Evolutionary conservation across 1,139 yeast genomes (phyloP).

Genomic region (Hansenula lynferdii): DNA sequence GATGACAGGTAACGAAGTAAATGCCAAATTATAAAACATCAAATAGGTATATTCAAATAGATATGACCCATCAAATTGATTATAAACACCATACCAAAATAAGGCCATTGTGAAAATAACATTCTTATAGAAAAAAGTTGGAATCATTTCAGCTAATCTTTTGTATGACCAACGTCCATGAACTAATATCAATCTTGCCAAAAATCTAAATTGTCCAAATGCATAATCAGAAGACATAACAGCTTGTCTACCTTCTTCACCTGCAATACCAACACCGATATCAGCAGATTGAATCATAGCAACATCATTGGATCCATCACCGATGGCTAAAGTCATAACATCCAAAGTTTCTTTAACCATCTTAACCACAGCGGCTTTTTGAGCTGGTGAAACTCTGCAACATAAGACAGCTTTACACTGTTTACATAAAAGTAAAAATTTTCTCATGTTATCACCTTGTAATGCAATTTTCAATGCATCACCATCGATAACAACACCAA

Average conservation of each 20-base stretch:
- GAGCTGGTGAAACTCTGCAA: slow-evolving; percentile 97
- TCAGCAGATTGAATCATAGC: slow-evolving; percentile 99
- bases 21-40: slow-evolving; percentile 91
- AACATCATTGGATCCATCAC: slow-evolving; percentile 98
- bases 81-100: slow-evolving; percentile 89
- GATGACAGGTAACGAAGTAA: slow-evolving; percentile 90
- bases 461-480: slow-evolving; percentile 79
- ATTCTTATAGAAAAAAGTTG: slow-evolving; percentile 88
- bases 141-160: slow-evolving; percentile 90
- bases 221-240: slow-evolving; percentile 98
- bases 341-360: slow-evolving; percentile 77
- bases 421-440: slow-evolving; percentile 81
- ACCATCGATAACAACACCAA: slow-evolving; percentile 89
- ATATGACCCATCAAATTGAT: slow-evolving; percentile 87
- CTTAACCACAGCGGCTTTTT: slow-evolving; percentile 93
- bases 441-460: slow-evolving; percentile 50
- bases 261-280: slow-evolving; percentile 97
- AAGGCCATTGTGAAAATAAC: slow-evolving; percentile 82
- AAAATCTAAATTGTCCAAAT: slow-evolving; percentile 86
- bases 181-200: slow-evolving; percentile 72
- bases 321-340: slow-evolving; percentile 90
- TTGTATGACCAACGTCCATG: slow-evolving; percentile 98
- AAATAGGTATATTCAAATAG: slow-evolving; percentile 88
- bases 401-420: slow-evolving; percentile 92
- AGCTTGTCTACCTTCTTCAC: slow-evolving; percentile 98